Evolutionary conservation across 345 rosid genomes (phyloP), one percentile per base, ranked within the genome.

Genomic region (Euphorbia lathyris): DNA sequence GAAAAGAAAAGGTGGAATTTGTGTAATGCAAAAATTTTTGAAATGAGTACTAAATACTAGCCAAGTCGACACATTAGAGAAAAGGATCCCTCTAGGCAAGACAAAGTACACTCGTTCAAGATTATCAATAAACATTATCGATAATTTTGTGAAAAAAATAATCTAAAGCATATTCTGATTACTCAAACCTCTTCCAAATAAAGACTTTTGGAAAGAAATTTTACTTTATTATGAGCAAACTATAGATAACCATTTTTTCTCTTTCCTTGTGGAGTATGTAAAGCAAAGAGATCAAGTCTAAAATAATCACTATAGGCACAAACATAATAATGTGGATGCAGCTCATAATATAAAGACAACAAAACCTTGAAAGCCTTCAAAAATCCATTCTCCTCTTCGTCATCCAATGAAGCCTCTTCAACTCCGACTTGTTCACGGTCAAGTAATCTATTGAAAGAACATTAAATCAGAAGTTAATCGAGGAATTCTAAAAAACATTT

Each of bases 311-410:
- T 13, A 60, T 30, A 48, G 6, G 25, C 52, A 27, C 42, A 10
- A 20, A 47, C 17, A 70, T 11, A 23, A 30, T 45, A 48, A 45
- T 32, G 50, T 29, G 11, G 29, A 62, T 7, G 17, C 42, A 61
- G 10, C 30, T 32, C 20, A 48, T 61, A 62, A 38, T 42, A 50
- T 23, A 63, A 38, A 56, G 22, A 51, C 19, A 22, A 74, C 62
- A 29, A 47, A 61, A 96, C 99, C 99, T 96, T 96, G 82, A 96
- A 96, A 27, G 99, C 99, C 80, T 92, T 96, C 79, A 96, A 85
- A 84, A 96, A 88, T 70, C 95, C 96, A 79, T 96, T 88, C 72
- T 90, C 99, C 72, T 92, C 98, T 78, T 96, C 98, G 67, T 90
- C 99, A 70, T 90, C 98, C 76, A 84, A 65, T 63, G 93, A 66